Base-by-base conservation (phyloP, 179 eudicot species). In the Corrigiola litoralis region DNA sequence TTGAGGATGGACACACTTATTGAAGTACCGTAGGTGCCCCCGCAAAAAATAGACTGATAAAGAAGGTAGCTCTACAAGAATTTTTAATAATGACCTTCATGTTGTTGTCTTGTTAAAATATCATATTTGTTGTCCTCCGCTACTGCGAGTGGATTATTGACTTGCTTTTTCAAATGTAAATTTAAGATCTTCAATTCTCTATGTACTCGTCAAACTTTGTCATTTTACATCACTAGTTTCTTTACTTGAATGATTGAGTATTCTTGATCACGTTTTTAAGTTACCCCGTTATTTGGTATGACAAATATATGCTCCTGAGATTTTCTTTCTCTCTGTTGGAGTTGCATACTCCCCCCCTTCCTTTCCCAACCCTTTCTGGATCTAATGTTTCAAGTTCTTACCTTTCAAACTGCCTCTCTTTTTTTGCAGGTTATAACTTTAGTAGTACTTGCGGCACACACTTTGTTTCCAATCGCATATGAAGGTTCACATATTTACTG, bases 401-500 rank as follows among this genome's bases (percentile, higher is more conserved):
- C n/a, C n/a, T n/a, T n/a, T n/a, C n/a, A n/a, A n/a, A n/a, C n/a
- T 61, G 11, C 23, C 48, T 68, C 31, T 45, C 58, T 52, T 34
- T 51, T 61, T 44, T 38, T 72, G 79, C 94, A 94, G 99, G 89
- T 63, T 34, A 63, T 88, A 44, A 90, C 97, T 50, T 71, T 81
- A 25, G 21, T 80, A 52, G 56, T 94, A 75, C 94, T 94, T 46
- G 25, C 67, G 48, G 79, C 80, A 16, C 97, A 94, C 76, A 73
- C 70, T 40, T 69, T 94, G 36, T 84, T 83, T 62, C 99, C 99
- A 29, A 68, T 94, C 60, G 69, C 70, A 27, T 94, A 74, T 65
- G 99, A 90, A 79, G 97, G 97, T 58, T 47, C 68, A 56, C 36
- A 14, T 40, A 63, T 90, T 55, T 94, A 65, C 77, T 90, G 95